Evolutionary conservation across 1,284 basidiomycete genomes (phyloP), one percentile per base, ranked within the genome.

Genomic region (Moniliella sp.): DNA sequence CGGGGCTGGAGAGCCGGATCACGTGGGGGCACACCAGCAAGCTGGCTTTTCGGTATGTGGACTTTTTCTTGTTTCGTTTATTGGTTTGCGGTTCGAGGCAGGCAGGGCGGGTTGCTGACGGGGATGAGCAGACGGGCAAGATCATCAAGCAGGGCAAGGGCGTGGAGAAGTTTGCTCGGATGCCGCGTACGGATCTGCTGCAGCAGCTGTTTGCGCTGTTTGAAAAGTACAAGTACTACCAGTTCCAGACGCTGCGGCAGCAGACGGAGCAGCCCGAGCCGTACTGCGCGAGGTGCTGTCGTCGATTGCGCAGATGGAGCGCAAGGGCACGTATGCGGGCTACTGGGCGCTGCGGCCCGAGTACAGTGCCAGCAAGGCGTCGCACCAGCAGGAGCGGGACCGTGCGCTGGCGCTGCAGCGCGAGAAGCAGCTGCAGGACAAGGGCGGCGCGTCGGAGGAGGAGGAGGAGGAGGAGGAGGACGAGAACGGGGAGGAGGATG

Each of bases 181-280:
- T 86, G 65, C 78, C 83, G 14, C 71, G 75, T 37, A 78, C 82
- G 64, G 79, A 88, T 53, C 70, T 94, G 5, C 67, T 83, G 52
- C 82, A 93, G 61, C 63, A 76, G 40, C 69, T 94, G 17, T 88
- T 93, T 61, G 54, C 63, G 1, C 66, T 76, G 5, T 94, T 88
- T 65, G 70, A 72, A 36, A 72, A 79, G 34, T 71, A 72, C 37
- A 72, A 76, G 21, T 75, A 75, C 42, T 93, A 83, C 83, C 68
- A 73, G 38, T 74, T 91, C 57, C 76, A 76, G 42, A 67, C 72
- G 11, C 64, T 93, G 32, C 71, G 80, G 28, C 73, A 77, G 41
- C 73, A 72, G 34, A 79, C 78, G 0, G 75, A 84, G 56, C 86
- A 94, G 62, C 86, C 86, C 1, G 80, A 88, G 59, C 73, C 68